Percentiles rank a stretch among this genome's conserved stretches.
These are phyloP conservation scores for Rhizoclosmatium sp. DNA, from an alignment of 192 early-diverging fungal species.

Conservation along the genomic window DNA sequence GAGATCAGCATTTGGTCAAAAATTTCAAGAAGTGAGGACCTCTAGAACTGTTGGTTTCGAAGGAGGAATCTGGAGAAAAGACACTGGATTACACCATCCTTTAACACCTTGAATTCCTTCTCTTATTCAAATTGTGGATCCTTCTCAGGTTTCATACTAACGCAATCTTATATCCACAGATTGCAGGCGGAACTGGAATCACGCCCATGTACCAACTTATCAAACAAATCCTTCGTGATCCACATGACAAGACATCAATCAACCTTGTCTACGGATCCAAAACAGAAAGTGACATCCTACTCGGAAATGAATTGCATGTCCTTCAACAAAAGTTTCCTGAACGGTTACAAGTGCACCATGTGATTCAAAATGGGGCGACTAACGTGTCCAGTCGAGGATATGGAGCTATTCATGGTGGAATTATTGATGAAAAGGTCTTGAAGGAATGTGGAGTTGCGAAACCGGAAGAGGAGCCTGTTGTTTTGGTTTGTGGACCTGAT, in stretches of 20 bases:
- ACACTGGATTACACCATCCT: not conserved
- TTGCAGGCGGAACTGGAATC: slow-evolving; percentile 93
- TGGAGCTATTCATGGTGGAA: slow-evolving; percentile 56
- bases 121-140: not conserved
- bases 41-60: too few relatives aligned
- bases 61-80: too few relatives aligned
- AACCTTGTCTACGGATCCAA: slow-evolving; percentile 90
- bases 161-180: slow-evolving; percentile 39
- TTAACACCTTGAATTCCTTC: not conserved
- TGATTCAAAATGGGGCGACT: slow-evolving; percentile 70
- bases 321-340: slow-evolving; percentile 72
- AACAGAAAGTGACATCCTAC: slow-evolving; percentile 84
- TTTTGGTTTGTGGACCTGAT: slow-evolving; percentile 65
- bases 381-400: not conserved
- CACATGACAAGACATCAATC: slow-evolving; percentile 84
- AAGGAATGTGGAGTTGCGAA: slow-evolving; percentile 64
- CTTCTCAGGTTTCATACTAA: not conserved
- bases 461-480: slow-evolving; percentile 45
- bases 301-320: slow-evolving; percentile 81
- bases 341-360: slow-evolving; percentile 82
- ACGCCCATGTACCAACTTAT: slow-evolving; percentile 96
- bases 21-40: too few relatives aligned
- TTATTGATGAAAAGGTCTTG: slow-evolving; percentile 58
- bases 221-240: slow-evolving; percentile 80
- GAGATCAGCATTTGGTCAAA: too few relatives aligned